Evolutionary conservation across 139 green algal species (phyloP).

Genomic region (Ettlia oleoabundans): DNA sequence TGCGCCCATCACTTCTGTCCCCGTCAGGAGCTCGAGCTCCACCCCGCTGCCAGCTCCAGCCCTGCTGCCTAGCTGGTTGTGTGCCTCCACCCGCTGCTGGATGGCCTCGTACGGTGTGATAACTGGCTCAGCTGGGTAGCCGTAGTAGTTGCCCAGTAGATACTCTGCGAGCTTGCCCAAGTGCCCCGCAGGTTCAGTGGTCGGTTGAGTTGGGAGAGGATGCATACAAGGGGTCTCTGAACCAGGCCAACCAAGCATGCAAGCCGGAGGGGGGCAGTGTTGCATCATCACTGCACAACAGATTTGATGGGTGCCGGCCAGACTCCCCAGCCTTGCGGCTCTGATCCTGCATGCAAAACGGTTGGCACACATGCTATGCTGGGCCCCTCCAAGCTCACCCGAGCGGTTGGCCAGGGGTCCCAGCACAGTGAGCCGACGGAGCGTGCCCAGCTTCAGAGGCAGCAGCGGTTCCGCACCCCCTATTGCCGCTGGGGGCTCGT

Average conservation of each 20-base stretch:
- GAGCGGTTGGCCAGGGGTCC: constrained; percentile 19
- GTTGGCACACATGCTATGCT: not conserved
- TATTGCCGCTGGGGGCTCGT: too few species aligned
- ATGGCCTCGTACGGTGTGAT: constrained; percentile 36
- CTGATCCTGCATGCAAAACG: too few species aligned
- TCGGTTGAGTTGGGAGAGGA: not conserved
- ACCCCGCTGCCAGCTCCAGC: not conserved
- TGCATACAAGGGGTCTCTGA: not conserved
- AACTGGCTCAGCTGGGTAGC: constrained; percentile 17
- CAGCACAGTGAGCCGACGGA: constrained; percentile 31
- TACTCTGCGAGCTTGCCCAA: constrained; percentile 2
- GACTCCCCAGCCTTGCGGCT: too few species aligned
- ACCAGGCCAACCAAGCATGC: not conserved
- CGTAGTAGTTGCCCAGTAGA: constrained; percentile 51
- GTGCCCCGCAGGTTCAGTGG: not conserved
- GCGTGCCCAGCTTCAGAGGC: not conserved
- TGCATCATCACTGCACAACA: too few species aligned
- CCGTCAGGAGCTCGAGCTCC: constrained; percentile 6
- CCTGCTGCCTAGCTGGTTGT: not conserved
- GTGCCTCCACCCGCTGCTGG: not conserved
- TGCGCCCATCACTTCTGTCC: constrained; percentile 6
- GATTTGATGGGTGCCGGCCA: too few species aligned
- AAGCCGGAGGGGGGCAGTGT: too few species aligned
- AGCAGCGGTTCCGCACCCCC: not conserved
- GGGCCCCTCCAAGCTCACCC: not conserved